Percentiles rank a stretch among this genome's conserved stretches.
phyloP scores from a whole-genome alignment of 2,329 filamentous ascomycete genomes.

The Colletotrichum camelliae region DNA sequence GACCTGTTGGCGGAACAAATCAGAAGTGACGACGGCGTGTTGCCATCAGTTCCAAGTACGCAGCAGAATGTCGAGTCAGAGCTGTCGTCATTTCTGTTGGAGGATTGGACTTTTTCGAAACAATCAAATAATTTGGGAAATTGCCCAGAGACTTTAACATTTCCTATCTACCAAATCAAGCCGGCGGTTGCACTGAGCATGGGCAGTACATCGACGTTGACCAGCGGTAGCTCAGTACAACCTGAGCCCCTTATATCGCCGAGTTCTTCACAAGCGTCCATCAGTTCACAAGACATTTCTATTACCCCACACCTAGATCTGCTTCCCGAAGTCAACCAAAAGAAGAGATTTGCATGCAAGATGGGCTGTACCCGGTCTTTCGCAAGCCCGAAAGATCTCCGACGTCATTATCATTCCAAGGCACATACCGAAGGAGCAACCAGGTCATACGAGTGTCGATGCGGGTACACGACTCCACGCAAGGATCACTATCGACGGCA shows the following conservation, averaged over 20 bases:
- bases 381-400: background rate
- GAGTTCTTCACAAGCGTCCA: background rate
- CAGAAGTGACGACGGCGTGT: background rate
- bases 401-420: background rate
- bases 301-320: background rate
- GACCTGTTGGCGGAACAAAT: background rate
- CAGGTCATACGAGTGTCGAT: background rate
- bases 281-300: background rate
- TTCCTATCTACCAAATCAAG: background rate
- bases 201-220: accelerated
- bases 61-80: background rate
- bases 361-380: background rate
- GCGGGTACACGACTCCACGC: background rate
- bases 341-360: background rate
- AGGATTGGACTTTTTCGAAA: background rate
- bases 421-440: background rate
- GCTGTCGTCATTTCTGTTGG: background rate
- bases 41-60: background rate
- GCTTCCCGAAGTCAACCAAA: background rate
- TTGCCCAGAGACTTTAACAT: too few species aligned
- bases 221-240: background rate
- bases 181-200: background rate
- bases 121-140: background rate
- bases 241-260: background rate
- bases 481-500: background rate